Base-by-base conservation (phyloP, 805 yeast genomes). In the Pichia nakasei region DNA sequence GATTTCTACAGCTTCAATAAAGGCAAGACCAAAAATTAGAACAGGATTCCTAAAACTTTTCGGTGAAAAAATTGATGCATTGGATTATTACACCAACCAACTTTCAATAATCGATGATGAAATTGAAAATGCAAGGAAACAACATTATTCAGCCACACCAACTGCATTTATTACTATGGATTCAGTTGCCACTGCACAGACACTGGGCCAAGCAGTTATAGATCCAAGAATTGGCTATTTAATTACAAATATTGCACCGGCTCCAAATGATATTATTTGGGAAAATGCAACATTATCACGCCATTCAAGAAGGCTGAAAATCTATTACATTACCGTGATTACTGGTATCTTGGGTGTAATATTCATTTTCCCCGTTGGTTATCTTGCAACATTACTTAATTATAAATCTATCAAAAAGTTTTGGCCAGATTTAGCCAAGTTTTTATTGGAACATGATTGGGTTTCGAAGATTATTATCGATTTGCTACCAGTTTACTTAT, bases 241-340 rank as follows among this genome's bases (percentile, higher is more conserved):
- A 42, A 85, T 89, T 31, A 84, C 96, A 4, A 69, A 75, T 35
- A 66, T 88, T 45, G 97, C 97, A 0, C 97, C 97, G 0, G 95
- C 97, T 1, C 97, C 97, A 4, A 91, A 84, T 55, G 98, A 91
- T 59, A 83, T 91, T 21, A 80, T 86, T 35, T 91, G 98, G 98
- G 84, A 80, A 45, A 87, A 89, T 56, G 76, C 87, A 31, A 89
- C 94, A 53, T 66, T 89, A 56, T 79, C 94, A 0, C 70, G 95
- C 44, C 70, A 68, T 43, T 89, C 85, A 53, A 68, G 96, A 46
- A 64, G 83, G 38, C 51, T 78, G 17, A 77, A 88, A 49, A 71
- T 76, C 11, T 80, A 82, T 51, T 48, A 72, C 8, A 81, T 86
- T 22, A 82, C 93, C 1, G 49, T 80, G 2, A 58, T 82, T 35